phyloP scores from a whole-genome alignment of 345 rosid genomes.

The Passiflora organensis region DNA sequence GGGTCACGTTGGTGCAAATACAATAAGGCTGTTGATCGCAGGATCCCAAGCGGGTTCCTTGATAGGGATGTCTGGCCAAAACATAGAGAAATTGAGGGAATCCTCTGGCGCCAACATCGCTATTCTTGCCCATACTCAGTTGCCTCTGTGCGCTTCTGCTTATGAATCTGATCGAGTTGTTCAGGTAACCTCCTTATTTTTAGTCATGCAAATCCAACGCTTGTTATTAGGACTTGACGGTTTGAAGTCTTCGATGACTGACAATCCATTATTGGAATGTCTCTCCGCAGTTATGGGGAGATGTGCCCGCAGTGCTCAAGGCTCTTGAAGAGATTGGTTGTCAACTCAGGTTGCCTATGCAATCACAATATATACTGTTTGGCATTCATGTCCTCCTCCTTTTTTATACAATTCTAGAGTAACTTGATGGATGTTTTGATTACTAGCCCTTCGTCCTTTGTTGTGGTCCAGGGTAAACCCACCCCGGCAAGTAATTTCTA shows the following conservation, averaged over 20 bases:
- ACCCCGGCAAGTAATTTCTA: slow-evolving; percentile 55
- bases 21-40: slow-evolving; percentile 53
- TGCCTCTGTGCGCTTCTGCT: slow-evolving; percentile 65
- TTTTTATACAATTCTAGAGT: neutral
- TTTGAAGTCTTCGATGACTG: no score
- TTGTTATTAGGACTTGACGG: no score
- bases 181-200: slow-evolving; percentile 30
- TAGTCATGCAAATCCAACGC: no score
- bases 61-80: slow-evolving; percentile 58
- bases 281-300: slow-evolving; percentile 46
- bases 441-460: neutral
- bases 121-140: slow-evolving; percentile 56
- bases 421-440: neutral
- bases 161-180: slow-evolving; percentile 64
- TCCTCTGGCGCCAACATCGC: slow-evolving; percentile 54
- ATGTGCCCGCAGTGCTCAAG: slow-evolving; percentile 49
- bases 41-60: slow-evolving; percentile 62
- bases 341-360: slow-evolving; percentile 42
- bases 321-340: slow-evolving; percentile 55
- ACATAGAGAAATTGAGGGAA: slow-evolving; percentile 57
- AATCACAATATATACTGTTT: neutral
- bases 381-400: neutral
- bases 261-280: neutral
- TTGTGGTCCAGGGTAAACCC: slow-evolving; percentile 45
- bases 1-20: slow-evolving; percentile 59